phyloP scores from a whole-genome alignment of 2,329 filamentous ascomycete genomes.

The Aspergillus proliferans region DNA sequence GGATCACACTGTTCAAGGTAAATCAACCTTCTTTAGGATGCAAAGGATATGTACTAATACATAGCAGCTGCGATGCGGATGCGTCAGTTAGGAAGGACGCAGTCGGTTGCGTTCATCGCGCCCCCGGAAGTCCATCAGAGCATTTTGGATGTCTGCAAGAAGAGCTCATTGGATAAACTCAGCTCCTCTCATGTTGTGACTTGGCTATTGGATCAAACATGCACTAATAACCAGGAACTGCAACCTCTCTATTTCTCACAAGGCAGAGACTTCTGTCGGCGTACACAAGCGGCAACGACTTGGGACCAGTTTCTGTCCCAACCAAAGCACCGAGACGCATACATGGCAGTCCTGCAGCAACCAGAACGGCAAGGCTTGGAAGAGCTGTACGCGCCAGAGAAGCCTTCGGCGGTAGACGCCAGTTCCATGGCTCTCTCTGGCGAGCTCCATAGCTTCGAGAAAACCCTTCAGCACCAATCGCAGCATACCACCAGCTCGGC shows the following conservation, averaged over 20 bases:
- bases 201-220: slow-evolving; percentile 63
- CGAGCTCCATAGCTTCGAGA: slow-evolving; percentile 24
- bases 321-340: slow-evolving; percentile 29
- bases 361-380: slow-evolving; percentile 53
- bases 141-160: slow-evolving; percentile 46
- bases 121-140: slow-evolving; percentile 58
- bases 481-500: slow-evolving; percentile 31
- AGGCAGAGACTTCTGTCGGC: slow-evolving; percentile 55
- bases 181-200: slow-evolving; percentile 49
- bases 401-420: neutral
- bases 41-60: neutral
- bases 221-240: slow-evolving; percentile 53
- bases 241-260: slow-evolving; percentile 55
- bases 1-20: slow-evolving; percentile 57
- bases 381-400: slow-evolving; percentile 50
- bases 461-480: slow-evolving; percentile 31
- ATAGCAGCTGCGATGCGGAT: slow-evolving; percentile 58
- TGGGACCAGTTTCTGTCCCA: slow-evolving; percentile 39
- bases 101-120: slow-evolving; percentile 50
- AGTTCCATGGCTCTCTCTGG: slow-evolving; percentile 16
- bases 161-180: slow-evolving; percentile 19
- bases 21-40: slow-evolving; percentile 1
- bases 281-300: slow-evolving; percentile 45
- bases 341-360: slow-evolving; percentile 43
- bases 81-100: slow-evolving; percentile 52